These are phyloP conservation scores for Dactylorhiza incarnata DNA, from an alignment of 106 monocot genomes.

Conservation along the genomic window DNA sequence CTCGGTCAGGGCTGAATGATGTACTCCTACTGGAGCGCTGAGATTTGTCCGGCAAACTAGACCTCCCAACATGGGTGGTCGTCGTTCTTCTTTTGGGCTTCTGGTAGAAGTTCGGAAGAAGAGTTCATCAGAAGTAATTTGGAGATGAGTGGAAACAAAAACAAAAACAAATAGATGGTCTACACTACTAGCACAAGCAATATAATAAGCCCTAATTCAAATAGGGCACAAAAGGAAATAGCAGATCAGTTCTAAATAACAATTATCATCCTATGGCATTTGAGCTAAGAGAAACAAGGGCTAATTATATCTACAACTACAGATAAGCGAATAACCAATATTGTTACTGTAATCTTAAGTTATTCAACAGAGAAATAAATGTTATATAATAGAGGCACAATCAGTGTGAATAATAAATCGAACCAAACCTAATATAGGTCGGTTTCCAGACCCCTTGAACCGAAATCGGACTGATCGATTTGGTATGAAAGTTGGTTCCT, in stretches of 20 bases:
- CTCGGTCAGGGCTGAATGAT: conserved; percentile 82
- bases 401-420: too few species aligned
- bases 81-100: conserved; percentile 57
- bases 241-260: not conserved
- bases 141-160: not conserved
- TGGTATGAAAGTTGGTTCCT: too few species aligned
- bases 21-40: conserved; percentile 65
- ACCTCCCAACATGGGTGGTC: conserved; percentile 52
- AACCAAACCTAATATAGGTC: too few species aligned
- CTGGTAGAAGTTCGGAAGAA: conserved; percentile 17
- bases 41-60: conserved; percentile 59
- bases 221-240: not conserved
- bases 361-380: too few species aligned
- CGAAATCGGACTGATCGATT: too few species aligned
- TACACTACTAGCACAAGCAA: not conserved
- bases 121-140: not conserved
- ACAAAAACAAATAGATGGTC: not conserved
- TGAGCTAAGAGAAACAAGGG: not conserved
- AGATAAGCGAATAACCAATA: too few species aligned
- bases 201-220: not conserved
- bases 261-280: not conserved
- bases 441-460: too few species aligned
- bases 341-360: too few species aligned
- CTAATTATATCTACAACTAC: not conserved
- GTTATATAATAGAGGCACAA: too few species aligned